Evolutionary conservation across 2,329 filamentous ascomycete genomes (phyloP), one percentile per base, ranked within the genome.

Genomic region (Fusarium newnesense): DNA sequence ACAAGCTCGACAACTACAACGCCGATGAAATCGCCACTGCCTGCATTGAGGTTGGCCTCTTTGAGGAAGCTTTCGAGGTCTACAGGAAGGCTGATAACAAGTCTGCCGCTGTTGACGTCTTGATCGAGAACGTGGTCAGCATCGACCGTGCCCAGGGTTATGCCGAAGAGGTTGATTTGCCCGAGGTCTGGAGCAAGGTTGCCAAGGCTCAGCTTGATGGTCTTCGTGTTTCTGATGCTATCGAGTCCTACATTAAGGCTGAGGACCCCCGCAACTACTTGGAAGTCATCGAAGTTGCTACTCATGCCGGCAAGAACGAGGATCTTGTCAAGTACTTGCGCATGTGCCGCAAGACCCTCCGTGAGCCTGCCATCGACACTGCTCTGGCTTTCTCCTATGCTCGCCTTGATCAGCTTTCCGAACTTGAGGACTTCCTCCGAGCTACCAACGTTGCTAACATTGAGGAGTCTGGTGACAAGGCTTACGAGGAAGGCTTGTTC

Each of bases 11-110:
- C 76, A 91, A 92, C 64, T 99, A 97, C 84, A 94, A 94, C 71
- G 92, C 96, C 1, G 93, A 97, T 73, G 96, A 98, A 79, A 98
- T 98, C 80, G 94, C 96, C 10, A 89, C 92, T 58, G 93, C 97
- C 78, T 98, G 95, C 84, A 96, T 98, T 78, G 94, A 97, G 66
- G 95, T 98, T 66, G 96, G 96, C 70, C 89, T 99, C 76, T 94
- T 94, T 79, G 97, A 99, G 83, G 97, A 99, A 83, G 96, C 96
- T 4, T 98, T 99, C 76, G 94, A 98, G 84, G 96, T 99, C 76
- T 97, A 95, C 89, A 98, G 98, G 91, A 99, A 99, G 89, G 93
- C 95, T 75, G 91, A 93, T 80, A 95, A 97, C 84, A 95, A 97
- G 83, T 87, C 89, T 61, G 93, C 93, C 56, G 96, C 97, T 36